These are phyloP conservation scores for Cordyceps cicadae DNA, from an alignment of 2,329 filamentous ascomycete species.

Conservation along the genomic window DNA sequence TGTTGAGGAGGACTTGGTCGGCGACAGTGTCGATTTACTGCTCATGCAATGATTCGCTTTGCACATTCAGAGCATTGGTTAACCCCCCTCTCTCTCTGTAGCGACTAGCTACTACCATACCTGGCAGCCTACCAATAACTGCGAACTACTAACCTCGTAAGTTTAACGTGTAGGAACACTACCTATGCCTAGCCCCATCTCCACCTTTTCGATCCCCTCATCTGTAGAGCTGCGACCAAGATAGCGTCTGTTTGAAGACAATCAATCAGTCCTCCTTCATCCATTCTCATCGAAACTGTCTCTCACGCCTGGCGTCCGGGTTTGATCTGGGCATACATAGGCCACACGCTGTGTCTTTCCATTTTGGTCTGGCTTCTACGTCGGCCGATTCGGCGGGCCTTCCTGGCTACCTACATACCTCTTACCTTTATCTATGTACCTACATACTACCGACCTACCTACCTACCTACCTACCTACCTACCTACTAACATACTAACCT, in stretches of 20 bases:
- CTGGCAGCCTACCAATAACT: too few species aligned
- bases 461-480: too few species aligned
- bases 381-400: conserved; percentile 9
- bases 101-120: too few species aligned
- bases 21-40: background rate
- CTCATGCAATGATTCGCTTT: background rate
- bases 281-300: background rate
- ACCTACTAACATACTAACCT: too few species aligned
- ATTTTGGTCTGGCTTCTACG: conserved; percentile 7
- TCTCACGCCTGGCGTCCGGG: background rate
- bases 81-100: too few species aligned
- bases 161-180: too few species aligned
- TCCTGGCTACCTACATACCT: background rate
- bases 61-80: background rate
- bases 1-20: background rate
- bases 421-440: too few species aligned
- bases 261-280: background rate
- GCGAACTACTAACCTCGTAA: too few species aligned
- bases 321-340: background rate
- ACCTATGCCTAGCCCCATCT: conserved; percentile 1
- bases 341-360: background rate
- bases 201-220: conserved; percentile 12
- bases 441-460: too few species aligned
- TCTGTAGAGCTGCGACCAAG: background rate
- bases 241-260: background rate